Conservation (phyloP, 2,329 filamentous ascomycete genomes). For the Cytospora piceae region DNA sequence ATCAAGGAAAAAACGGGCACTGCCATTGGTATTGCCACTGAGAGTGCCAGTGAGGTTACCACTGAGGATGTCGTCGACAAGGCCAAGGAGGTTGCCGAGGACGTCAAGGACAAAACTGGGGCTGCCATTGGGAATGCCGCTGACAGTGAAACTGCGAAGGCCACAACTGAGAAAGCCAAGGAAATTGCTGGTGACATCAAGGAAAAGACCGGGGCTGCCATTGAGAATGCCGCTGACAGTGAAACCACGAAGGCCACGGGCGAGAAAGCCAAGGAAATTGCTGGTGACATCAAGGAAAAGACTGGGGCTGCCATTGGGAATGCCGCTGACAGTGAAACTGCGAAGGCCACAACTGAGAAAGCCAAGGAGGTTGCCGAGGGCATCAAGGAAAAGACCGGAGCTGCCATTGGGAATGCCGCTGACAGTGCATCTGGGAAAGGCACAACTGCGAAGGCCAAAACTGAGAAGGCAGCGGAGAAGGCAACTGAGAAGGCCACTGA, state of each 20-base stretch:
- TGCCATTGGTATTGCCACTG: neutral
- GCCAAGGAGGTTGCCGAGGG: neutral
- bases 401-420: neutral
- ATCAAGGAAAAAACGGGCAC: conserved; percentile 14
- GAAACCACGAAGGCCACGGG: neutral
- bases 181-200: neutral
- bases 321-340: neutral
- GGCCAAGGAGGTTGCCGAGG: too few relatives aligned
- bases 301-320: neutral
- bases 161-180: neutral
- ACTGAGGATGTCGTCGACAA: too few relatives aligned
- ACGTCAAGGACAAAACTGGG: too few relatives aligned
- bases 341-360: neutral
- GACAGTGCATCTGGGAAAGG: neutral
- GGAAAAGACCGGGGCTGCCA: neutral
- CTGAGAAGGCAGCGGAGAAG: neutral
- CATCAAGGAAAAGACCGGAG: conserved; percentile 8
- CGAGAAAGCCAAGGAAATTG: conserved; percentile 2
- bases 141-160: neutral
- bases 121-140: too few relatives aligned
- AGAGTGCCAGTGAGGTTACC: neutral
- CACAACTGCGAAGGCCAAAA: neutral
- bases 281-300: neutral
- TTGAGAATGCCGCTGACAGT: neutral
- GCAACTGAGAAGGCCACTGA: neutral